Evolutionary conservation across 1,139 yeast species (phyloP).

Genomic region (Kodamaea arcana): DNA sequence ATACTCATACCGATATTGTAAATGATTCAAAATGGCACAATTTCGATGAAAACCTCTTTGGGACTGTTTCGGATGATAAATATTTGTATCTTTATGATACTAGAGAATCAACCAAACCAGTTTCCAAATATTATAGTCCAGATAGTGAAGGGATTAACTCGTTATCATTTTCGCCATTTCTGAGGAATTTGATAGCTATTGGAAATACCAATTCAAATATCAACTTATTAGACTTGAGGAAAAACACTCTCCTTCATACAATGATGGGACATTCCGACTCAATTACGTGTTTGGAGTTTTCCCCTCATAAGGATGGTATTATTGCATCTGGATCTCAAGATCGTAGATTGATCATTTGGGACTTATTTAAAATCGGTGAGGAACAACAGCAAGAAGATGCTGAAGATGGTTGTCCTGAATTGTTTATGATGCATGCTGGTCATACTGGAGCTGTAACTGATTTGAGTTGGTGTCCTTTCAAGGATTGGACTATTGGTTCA

Average conservation of each 20-base stretch:
- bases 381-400: constrained; percentile 80
- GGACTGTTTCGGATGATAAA: constrained; percentile 69
- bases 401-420: constrained; percentile 77
- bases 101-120: constrained; percentile 25
- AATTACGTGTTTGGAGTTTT: constrained; percentile 66
- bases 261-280: constrained; percentile 77
- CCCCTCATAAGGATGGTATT: constrained; percentile 66
- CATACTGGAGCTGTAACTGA: constrained; percentile 76
- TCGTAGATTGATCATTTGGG: constrained; percentile 72
- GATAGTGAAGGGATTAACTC: constrained; percentile 53
- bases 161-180: constrained; percentile 60
- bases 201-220: constrained; percentile 71
- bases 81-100: constrained; percentile 41
- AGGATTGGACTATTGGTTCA: constrained; percentile 71
- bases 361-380: constrained; percentile 65
- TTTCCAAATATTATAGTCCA: constrained; percentile 25
- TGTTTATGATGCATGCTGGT: constrained; percentile 85
- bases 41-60: constrained; percentile 48
- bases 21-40: constrained; percentile 74
- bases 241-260: constrained; percentile 48
- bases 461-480: constrained; percentile 62
- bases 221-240: constrained; percentile 57
- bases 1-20: constrained; percentile 53
- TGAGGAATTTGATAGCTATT: constrained; percentile 55
- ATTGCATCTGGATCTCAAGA: constrained; percentile 73